Evolutionary conservation across 768 basidiomycete species (phyloP).

Genomic region (Stropharia rugosoannulata): DNA sequence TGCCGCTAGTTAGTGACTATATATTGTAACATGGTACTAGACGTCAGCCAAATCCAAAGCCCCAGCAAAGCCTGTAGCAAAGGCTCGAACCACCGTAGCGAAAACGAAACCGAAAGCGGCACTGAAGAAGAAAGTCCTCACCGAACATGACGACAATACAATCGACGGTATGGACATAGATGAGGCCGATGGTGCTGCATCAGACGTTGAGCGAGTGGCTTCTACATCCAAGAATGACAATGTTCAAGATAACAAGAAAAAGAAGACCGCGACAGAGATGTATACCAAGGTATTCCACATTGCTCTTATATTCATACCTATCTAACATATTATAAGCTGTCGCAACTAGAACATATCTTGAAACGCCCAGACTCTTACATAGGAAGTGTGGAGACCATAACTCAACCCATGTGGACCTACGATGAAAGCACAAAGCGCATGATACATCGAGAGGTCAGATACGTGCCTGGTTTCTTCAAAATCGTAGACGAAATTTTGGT

Average conservation of each 20-base stretch:
- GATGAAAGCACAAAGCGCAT: constrained; percentile 84
- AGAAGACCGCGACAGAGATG: constrained; percentile 89
- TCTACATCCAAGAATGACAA: constrained; percentile 22
- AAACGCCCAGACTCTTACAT: constrained; percentile 95
- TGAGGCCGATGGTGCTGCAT: constrained; percentile 21
- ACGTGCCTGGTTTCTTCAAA: constrained; percentile 98
- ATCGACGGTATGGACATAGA: constrained; percentile 46
- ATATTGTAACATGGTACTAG: constrained; percentile 14
- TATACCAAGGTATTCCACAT: constrained; percentile 71
- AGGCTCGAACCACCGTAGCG: constrained; percentile 37
- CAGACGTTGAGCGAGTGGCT: constrained; percentile 33
- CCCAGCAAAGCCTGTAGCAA: constrained; percentile 38
- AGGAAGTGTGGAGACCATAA: constrained; percentile 89
- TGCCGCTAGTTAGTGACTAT: background rate
- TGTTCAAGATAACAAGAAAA: constrained; percentile 44
- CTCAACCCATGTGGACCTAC: constrained; percentile 91
- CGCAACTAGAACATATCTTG: constrained; percentile 93
- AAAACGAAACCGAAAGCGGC: constrained; percentile 55
- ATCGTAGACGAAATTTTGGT: constrained; percentile 99
- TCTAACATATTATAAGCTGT: constrained; percentile 52
- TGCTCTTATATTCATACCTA: background rate
- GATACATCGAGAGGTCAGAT: constrained; percentile 79
- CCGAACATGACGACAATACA: constrained; percentile 63
- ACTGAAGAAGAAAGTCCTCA: constrained; percentile 70
- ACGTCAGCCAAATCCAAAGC: constrained; percentile 29